Evolutionary conservation across 441 rosid species (phyloP).

Genomic region (Kokia cookei): DNA sequence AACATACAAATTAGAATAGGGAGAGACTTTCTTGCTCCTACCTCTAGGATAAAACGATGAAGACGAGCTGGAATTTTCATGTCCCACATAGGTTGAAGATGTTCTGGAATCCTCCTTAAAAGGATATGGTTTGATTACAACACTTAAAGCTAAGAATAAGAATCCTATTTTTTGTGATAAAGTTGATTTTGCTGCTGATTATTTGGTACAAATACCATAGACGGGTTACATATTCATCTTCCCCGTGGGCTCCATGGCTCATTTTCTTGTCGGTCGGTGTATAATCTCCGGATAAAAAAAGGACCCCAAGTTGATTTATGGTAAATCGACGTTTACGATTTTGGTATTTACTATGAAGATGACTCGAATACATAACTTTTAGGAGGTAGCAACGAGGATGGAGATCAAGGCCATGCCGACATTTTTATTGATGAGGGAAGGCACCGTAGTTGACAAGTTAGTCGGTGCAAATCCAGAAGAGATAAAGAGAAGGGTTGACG

Average conservation of each 20-base stretch:
- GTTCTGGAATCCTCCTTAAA: neutral
- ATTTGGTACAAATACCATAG: no score
- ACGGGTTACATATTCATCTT: neutral
- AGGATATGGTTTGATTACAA: no score
- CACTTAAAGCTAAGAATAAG: neutral
- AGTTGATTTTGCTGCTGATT: neutral
- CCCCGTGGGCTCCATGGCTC: neutral
- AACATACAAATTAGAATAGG: no score
- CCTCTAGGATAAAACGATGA: neutral
- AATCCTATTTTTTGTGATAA: neutral
- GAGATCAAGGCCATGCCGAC: conserved; percentile 94
- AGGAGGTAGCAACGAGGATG: conserved; percentile 69
- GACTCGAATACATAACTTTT: neutral
- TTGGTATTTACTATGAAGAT: neutral
- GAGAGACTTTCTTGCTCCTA: no score
- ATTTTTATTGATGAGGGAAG: conserved; percentile 66
- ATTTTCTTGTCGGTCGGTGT: no score
- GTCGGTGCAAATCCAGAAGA: conserved; percentile 92
- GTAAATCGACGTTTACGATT: no score
- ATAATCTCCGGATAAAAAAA: neutral
- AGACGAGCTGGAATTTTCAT: neutral
- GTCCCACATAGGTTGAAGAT: neutral
- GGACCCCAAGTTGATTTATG: no score
- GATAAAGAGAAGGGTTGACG: conserved; percentile 66
- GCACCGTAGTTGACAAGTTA: conserved; percentile 52